Base-by-base conservation (phyloP, 352 stramenopile species). In the Lagenidium giganteum region DNA sequence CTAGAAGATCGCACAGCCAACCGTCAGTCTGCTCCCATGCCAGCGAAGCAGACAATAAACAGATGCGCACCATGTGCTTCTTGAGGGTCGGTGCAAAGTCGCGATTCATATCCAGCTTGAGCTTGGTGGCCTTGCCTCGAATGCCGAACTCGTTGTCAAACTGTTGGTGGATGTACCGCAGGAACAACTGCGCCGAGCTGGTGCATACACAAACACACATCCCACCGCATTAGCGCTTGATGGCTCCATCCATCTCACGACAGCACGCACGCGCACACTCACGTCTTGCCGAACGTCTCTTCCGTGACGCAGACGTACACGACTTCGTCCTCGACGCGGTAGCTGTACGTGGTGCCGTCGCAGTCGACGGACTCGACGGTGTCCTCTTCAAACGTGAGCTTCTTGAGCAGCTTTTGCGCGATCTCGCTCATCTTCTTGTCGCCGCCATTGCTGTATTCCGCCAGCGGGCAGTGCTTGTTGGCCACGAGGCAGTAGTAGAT, bases 401-500 rank as follows among this genome's bases (percentile, higher is more conserved):
- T 91, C 69, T 90, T 92, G 31, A 88, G 63, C 53, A 94, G 64
- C 66, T 87, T 86, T 51, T 83, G 69, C 23, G 82, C 82, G 40
- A 94, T 86, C 42, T 94, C 80, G 61, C 66, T 85, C 78, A 93
- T 91, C 57, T 83, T 83, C 57, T 88, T 86, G 58, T 89, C 72
- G 34, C 80, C 79, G 39, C 67, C 71, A 28, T 89, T 88, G 64
- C 77, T 88, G 57, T 79, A 75, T 61, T 94, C 80, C 14, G 79
- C 71, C 42, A 94, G 62, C 45, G 82, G 62, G 32, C 77, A 91
- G 71, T 87, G 52, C 42, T 61, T 65, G 57, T 94, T 94, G 35
- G 80, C 82, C 42, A 94, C 68, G 8, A 94, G 67, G 53, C 80
- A 94, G 70, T 93, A 94, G 57, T 77, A 92, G 61, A 94, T 94